Evolutionary conservation across 306 rosid species (phyloP).

Genomic region (Glycine soja): DNA sequence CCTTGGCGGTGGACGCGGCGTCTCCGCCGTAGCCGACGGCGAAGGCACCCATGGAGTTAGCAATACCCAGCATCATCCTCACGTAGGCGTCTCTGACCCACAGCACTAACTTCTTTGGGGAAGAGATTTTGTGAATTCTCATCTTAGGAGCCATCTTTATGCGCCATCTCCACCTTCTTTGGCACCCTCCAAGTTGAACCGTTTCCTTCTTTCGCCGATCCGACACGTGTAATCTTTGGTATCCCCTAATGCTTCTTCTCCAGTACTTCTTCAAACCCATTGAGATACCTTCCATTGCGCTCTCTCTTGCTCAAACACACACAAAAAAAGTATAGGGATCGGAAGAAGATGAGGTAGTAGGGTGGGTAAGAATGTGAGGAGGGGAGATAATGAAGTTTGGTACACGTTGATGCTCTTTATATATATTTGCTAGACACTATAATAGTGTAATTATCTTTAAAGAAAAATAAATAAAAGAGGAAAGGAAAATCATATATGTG

Average conservation of each 20-base stretch:
- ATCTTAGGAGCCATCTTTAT: conserved; percentile 65
- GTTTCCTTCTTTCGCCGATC: conserved; percentile 41
- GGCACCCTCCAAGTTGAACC: conserved; percentile 46
- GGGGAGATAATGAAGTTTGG: conserved; percentile 20
- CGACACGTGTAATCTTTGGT: conserved; percentile 54
- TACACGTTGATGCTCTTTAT: neutral
- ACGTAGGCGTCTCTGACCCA: conserved; percentile 87
- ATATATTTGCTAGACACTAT: neutral
- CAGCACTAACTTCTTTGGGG: conserved; percentile 65
- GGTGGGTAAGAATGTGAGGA: conserved; percentile 40
- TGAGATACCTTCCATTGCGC: conserved; percentile 64
- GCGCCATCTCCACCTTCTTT: conserved; percentile 57
- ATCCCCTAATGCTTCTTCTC: conserved; percentile 53
- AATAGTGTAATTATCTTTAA: neutral
- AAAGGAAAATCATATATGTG: too few species aligned
- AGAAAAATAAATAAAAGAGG: too few species aligned
- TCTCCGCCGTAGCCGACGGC: conserved; percentile 46
- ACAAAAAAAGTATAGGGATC: neutral
- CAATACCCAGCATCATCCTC: conserved; percentile 72
- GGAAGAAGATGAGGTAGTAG: too few species aligned
- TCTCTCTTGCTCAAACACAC: neutral
- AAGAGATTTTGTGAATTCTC: conserved; percentile 45
- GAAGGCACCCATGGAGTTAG: conserved; percentile 53
- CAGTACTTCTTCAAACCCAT: conserved; percentile 60
- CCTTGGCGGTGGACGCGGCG: neutral